Conservation (phyloP, 2,329 filamentous ascomycete species). For the Alternaria panax region DNA sequence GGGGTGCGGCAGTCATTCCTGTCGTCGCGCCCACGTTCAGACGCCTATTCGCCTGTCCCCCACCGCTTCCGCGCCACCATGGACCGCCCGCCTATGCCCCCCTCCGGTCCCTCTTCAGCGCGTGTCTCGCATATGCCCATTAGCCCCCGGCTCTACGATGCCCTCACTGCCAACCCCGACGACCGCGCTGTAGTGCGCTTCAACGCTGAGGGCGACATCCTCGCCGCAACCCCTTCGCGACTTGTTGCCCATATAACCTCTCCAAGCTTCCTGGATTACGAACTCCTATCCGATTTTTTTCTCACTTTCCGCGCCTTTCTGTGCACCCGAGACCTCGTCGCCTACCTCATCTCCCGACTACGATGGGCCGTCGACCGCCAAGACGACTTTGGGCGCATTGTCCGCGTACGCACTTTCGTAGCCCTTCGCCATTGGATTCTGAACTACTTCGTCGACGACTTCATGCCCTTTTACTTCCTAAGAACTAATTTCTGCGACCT, state of each 20-base stretch:
- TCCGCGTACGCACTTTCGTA: conserved; percentile 95
- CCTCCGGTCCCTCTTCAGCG: conserved; percentile 45
- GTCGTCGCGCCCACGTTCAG: conserved; percentile 47
- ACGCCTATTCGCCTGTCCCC: conserved; percentile 47
- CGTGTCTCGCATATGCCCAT: conserved; percentile 49
- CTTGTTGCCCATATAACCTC: conserved; percentile 97
- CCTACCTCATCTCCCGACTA: conserved; percentile 83
- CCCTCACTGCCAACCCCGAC: conserved; percentile 81
- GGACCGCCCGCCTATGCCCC: conserved; percentile 44
- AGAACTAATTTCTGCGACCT: conserved; percentile 80
- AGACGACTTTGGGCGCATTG: conserved; percentile 88
- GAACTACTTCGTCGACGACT: conserved; percentile 97
- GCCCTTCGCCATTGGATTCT: conserved; percentile 96
- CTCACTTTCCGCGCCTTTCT: conserved; percentile 92
- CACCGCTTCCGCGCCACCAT: conserved; percentile 46
- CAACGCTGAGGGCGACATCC: conserved; percentile 75
- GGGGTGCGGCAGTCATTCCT: conserved; percentile 43
- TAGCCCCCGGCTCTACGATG: conserved; percentile 78
- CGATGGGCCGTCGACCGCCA: conserved; percentile 82
- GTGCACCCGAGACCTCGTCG: conserved; percentile 75
- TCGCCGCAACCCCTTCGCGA: conserved; percentile 86
- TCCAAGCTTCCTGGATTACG: conserved; percentile 93
- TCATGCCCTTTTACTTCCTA: conserved; percentile 76
- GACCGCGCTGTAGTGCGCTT: conserved; percentile 84
- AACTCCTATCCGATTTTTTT: conserved; percentile 96